Conservation (phyloP, 2,329 filamentous ascomycete genomes). For the Nemania serpens region DNA sequence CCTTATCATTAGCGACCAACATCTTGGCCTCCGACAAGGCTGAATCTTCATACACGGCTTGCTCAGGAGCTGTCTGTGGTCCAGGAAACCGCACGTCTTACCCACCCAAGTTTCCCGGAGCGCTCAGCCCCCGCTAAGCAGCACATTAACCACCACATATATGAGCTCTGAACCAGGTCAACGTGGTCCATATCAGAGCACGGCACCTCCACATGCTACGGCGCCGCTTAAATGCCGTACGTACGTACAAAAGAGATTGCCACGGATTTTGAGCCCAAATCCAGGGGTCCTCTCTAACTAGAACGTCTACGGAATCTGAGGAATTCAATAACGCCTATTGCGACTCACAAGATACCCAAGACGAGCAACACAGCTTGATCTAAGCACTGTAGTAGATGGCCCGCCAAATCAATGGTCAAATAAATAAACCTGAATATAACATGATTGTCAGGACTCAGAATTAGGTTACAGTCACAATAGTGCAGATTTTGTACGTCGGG, state of each 20-base stretch:
- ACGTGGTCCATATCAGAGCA: slow-evolving; percentile 28
- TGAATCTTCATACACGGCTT: slow-evolving; percentile 26
- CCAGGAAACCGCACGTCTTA: slow-evolving; percentile 30
- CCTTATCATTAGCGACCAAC: slow-evolving; percentile 20
- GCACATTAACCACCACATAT: slow-evolving; percentile 37
- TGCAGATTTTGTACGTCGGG: too few relatives aligned
- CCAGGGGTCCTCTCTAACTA: slow-evolving; percentile 34
- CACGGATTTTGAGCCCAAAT: slow-evolving; percentile 47
- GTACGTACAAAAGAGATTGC: slow-evolving; percentile 38
- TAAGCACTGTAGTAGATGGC: too few relatives aligned
- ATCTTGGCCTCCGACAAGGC: slow-evolving; percentile 30
- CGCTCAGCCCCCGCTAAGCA: slow-evolving; percentile 8
- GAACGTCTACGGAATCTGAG: not conserved
- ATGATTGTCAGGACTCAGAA: too few relatives aligned
- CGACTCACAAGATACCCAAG: too few relatives aligned
- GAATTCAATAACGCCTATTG: too few relatives aligned
- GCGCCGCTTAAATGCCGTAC: slow-evolving; percentile 42
- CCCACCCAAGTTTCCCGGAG: too few relatives aligned
- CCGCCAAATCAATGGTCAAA: too few relatives aligned
- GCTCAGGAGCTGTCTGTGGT: slow-evolving; percentile 5
- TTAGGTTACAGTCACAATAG: too few relatives aligned
- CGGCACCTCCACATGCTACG: slow-evolving; percentile 13
- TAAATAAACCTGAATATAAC: too few relatives aligned
- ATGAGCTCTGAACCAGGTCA: slow-evolving; percentile 16
- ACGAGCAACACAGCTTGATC: too few relatives aligned